Evolutionary conservation across 31 red algal species (phyloP).

Genomic region (Asparagopsis taxiformis): DNA sequence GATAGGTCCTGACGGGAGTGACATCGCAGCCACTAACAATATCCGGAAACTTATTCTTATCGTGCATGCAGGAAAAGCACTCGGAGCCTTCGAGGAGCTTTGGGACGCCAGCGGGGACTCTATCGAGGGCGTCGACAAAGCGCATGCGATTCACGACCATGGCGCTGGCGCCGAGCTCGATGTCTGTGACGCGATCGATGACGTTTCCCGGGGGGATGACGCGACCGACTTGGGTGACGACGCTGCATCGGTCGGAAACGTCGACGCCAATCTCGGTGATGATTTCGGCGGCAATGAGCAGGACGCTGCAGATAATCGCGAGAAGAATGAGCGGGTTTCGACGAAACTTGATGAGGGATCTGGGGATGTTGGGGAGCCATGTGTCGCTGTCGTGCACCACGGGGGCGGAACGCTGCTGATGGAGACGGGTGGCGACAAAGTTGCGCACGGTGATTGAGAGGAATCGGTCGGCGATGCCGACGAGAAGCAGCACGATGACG

Average conservation of each 20-base stretch:
- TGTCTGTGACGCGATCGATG: background rate
- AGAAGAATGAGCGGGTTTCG: constrained; percentile 35
- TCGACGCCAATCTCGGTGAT: constrained; percentile 63
- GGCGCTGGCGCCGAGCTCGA: constrained; percentile 34
- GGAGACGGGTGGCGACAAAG: constrained; percentile 35
- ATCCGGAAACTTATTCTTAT: constrained; percentile 9
- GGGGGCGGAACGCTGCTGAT: constrained; percentile 12
- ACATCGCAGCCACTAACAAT: constrained; percentile 33
- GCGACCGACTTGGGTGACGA: background rate
- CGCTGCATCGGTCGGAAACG: constrained; percentile 30
- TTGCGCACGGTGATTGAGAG: constrained; percentile 42
- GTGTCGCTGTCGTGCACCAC: constrained; percentile 64
- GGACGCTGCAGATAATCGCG: constrained; percentile 38
- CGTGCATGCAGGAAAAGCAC: constrained; percentile 35
- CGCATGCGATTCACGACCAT: constrained; percentile 13
- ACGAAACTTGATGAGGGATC: constrained; percentile 48
- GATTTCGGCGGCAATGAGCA: constrained; percentile 46
- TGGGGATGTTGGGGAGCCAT: constrained; percentile 45
- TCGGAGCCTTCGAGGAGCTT: constrained; percentile 7
- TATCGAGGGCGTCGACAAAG: constrained; percentile 34
- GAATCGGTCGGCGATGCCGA: constrained; percentile 29
- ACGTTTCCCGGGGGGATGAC: constrained; percentile 26
- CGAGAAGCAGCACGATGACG: constrained; percentile 28
- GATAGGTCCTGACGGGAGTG: background rate
- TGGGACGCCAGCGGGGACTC: constrained; percentile 30